Evolutionary conservation across 2,329 filamentous ascomycete genomes (phyloP), one percentile per base, ranked within the genome.

Genomic region (Parasarocladium wereldwijsianum): DNA sequence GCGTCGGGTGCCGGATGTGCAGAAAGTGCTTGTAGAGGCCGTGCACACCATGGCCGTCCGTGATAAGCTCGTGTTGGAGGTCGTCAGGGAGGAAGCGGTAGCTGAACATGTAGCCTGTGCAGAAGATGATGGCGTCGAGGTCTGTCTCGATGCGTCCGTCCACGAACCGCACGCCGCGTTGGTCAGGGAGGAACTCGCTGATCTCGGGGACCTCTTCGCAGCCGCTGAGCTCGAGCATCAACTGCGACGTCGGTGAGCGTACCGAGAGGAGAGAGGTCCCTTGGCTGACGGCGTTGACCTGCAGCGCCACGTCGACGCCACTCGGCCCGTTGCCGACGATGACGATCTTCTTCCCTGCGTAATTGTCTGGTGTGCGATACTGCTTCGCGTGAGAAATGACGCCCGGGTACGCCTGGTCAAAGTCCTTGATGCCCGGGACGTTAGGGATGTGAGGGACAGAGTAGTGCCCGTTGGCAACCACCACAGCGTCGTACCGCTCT

Each of bases 51-150:
- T 65, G 66, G 1, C 86, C 86, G 32, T 73, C 67, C 0, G 68
- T 74, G 32, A 86, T 63, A 2, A 84, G 47, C 0, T 69, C 59
- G 8, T 48, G 52, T 10, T 55, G 43, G 4, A 68, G 39, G 5
- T 30, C 28, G 3, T 53, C 46, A 9, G 49, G 47, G 4, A 77
- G 48, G 44, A 93, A 94, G 0, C 85, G 84, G 34, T 79, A 80
- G 5, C 76, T 75, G 53, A 82, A 93, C 33, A 93, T 69, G 44
- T 92, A 96, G 1, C 87, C 87, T 0, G 87, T 94, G 49, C 82
- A 86, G 51, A 87, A 94, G 17, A 96, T 49, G 5, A 94, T 57
- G 2, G 71, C 67, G 43, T 94, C 86, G 33, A 96, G 53, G 19
- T 74, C 58, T 3, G 55, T 55, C 44, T 84, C 79, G 8, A 76